phyloP scores from a whole-genome alignment of 805 yeast genomes.

The Saccharomyces mikatae region DNA sequence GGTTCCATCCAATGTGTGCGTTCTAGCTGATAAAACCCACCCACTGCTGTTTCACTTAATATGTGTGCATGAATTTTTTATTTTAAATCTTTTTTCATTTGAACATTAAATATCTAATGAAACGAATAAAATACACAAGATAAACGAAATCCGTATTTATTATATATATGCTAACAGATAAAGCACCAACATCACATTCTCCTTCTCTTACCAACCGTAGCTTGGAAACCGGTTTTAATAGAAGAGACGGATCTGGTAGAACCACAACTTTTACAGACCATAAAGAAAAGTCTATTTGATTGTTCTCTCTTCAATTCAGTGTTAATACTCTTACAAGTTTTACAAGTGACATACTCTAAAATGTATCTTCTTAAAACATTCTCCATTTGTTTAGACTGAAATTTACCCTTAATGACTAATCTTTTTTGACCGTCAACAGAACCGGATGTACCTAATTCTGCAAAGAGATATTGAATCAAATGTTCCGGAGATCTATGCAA shows the following conservation, averaged over 20 bases:
- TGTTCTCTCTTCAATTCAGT: slow-evolving; percentile 93
- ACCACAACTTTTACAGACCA: slow-evolving; percentile 97
- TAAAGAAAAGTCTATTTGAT: slow-evolving; percentile 90
- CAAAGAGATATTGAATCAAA: slow-evolving; percentile 90
- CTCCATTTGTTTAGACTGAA: slow-evolving; percentile 96
- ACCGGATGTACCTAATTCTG: slow-evolving; percentile 99
- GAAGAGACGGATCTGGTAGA: slow-evolving; percentile 94
- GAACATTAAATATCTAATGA: slow-evolving; percentile 2
- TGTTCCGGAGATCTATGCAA: slow-evolving; percentile 96
- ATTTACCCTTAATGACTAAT: slow-evolving; percentile 94
- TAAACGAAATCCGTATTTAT: slow-evolving; percentile 1
- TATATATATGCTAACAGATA: slow-evolving; percentile 1
- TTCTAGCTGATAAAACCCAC: background rate
- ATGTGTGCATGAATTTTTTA: background rate
- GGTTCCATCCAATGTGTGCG: background rate
- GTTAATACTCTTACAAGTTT: slow-evolving; percentile 96
- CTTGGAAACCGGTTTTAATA: slow-evolving; percentile 99
- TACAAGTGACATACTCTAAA: slow-evolving; percentile 95
- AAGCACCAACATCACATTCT: slow-evolving; percentile 32
- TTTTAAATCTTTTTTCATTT: slow-evolving; percentile 1
- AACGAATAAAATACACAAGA: background rate
- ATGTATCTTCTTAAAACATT: slow-evolving; percentile 93
- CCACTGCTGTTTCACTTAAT: background rate
- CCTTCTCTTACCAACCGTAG: slow-evolving; percentile 88
- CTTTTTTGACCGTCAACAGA: slow-evolving; percentile 97